phyloP scores from a whole-genome alignment of 192 early-diverging fungal genomes.

The Backusella circina region DNA sequence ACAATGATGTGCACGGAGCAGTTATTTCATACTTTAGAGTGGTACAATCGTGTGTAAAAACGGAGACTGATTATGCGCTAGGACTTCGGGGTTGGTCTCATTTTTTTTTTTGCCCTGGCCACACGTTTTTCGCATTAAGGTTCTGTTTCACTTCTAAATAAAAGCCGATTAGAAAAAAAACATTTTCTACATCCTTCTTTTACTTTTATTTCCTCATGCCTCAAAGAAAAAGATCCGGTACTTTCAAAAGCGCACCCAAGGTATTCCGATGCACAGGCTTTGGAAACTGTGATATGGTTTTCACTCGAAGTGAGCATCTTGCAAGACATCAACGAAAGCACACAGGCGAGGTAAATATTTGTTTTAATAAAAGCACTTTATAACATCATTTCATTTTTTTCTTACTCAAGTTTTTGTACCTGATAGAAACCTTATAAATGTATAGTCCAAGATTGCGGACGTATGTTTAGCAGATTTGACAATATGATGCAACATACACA shows the following conservation, averaged over 20 bases:
- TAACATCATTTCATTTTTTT: neutral
- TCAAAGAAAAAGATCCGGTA: neutral
- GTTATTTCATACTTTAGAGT: neutral
- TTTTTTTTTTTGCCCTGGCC: neutral
- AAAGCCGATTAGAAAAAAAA: constrained; percentile 3
- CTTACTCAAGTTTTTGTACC: constrained; percentile 11
- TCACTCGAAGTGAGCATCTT: constrained; percentile 45
- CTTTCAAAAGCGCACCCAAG: constrained; percentile 13
- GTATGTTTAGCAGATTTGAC: constrained; percentile 66
- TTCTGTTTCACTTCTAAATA: constrained; percentile 6
- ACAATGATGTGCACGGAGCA: neutral
- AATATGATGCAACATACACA: constrained; percentile 73
- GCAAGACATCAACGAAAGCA: constrained; percentile 41
- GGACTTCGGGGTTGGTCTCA: neutral
- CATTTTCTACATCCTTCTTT: neutral
- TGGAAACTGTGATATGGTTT: constrained; percentile 47
- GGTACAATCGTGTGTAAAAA: neutral
- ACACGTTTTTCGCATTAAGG: neutral
- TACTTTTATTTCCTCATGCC: neutral
- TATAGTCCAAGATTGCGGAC: constrained; percentile 49
- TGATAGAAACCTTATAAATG: constrained; percentile 63
- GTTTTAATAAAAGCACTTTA: neutral
- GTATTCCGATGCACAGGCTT: constrained; percentile 46
- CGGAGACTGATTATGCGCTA: neutral
- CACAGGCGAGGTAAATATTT: constrained; percentile 25